Percentiles rank a stretch among this genome's conserved stretches.
These are phyloP conservation scores for Zygoascus sp. DNA, from an alignment of 1,139 yeast genomes.

Conservation along the genomic window DNA sequence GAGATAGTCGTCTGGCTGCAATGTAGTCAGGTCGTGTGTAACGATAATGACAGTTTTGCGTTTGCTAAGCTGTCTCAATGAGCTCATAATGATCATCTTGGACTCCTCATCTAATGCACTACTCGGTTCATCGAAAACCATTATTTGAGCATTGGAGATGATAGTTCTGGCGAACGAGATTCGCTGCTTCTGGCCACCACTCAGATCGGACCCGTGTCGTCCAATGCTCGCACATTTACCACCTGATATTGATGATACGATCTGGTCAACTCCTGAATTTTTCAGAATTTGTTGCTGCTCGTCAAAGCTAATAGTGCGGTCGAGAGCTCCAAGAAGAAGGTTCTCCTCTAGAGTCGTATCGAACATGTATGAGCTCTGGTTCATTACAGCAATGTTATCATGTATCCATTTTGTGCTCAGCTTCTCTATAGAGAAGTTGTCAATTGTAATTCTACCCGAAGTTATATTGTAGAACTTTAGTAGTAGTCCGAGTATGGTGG, in stretches of 20 bases:
- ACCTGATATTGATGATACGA: slow-evolving; percentile 45
- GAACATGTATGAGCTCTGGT: slow-evolving; percentile 65
- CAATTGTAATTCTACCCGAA: slow-evolving; percentile 52
- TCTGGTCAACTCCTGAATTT: slow-evolving; percentile 35
- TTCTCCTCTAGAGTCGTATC: slow-evolving; percentile 61
- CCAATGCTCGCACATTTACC: slow-evolving; percentile 55
- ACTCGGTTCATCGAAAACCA: slow-evolving; percentile 79
- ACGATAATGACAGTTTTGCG: slow-evolving; percentile 73
- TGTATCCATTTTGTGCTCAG: slow-evolving; percentile 52
- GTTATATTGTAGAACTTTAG: slow-evolving; percentile 51
- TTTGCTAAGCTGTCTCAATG: slow-evolving; percentile 47
- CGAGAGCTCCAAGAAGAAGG: slow-evolving; percentile 42
- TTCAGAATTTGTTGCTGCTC: slow-evolving; percentile 24
- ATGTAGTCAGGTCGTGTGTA: slow-evolving; percentile 68
- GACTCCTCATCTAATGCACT: slow-evolving; percentile 67
- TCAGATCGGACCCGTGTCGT: slow-evolving; percentile 47
- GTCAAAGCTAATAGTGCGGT: slow-evolving; percentile 25
- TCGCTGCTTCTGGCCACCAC: slow-evolving; percentile 90
- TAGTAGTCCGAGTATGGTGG: slow-evolving; percentile 65
- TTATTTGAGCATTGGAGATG: slow-evolving; percentile 63
- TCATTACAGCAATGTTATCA: slow-evolving; percentile 64
- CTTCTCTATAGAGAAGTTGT: slow-evolving; percentile 44
- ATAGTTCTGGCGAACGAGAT: slow-evolving; percentile 79
- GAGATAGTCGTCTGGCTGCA: slow-evolving; percentile 51
- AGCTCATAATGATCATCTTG: slow-evolving; percentile 33